phyloP scores from a whole-genome alignment of 116 monocot species.

The Thalassia testudinum region DNA sequence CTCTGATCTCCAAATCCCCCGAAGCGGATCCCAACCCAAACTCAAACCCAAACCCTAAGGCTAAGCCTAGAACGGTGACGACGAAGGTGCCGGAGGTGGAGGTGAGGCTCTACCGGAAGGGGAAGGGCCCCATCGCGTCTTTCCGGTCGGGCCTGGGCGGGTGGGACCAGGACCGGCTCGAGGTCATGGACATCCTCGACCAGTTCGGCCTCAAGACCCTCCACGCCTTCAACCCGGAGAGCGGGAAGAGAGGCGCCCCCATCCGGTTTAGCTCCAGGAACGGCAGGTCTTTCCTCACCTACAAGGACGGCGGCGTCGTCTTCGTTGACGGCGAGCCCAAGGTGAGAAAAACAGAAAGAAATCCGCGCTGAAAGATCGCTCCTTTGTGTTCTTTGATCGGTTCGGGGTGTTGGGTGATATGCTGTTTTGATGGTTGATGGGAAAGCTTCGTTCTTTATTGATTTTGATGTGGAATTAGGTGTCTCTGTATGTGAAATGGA shows the following conservation, averaged over 20 bases:
- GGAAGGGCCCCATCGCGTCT: constrained; percentile 56
- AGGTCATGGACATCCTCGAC: constrained; percentile 84
- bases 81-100: constrained; percentile 62
- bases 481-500: too few species aligned
- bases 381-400: too few species aligned
- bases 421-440: too few species aligned
- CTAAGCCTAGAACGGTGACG: background rate
- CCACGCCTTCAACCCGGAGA: constrained; percentile 41
- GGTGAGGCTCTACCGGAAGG: constrained; percentile 47
- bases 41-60: background rate
- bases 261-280: constrained; percentile 61
- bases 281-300: constrained; percentile 63
- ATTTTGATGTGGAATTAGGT: background rate
- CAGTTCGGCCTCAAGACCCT: constrained; percentile 61
- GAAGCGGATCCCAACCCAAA: background rate
- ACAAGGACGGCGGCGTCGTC: constrained; percentile 51
- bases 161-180: constrained; percentile 79
- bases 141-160: constrained; percentile 63
- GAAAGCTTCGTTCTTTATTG: too few species aligned
- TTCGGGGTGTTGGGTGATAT: too few species aligned
- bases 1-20: background rate
- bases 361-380: background rate
- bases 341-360: constrained; percentile 17
- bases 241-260: constrained; percentile 49
- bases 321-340: constrained; percentile 77